Percentiles rank a stretch among this genome's conserved stretches.
Conservation (phyloP, 352 stramenopile genomes). For the Phytopythium litorale region DNA sequence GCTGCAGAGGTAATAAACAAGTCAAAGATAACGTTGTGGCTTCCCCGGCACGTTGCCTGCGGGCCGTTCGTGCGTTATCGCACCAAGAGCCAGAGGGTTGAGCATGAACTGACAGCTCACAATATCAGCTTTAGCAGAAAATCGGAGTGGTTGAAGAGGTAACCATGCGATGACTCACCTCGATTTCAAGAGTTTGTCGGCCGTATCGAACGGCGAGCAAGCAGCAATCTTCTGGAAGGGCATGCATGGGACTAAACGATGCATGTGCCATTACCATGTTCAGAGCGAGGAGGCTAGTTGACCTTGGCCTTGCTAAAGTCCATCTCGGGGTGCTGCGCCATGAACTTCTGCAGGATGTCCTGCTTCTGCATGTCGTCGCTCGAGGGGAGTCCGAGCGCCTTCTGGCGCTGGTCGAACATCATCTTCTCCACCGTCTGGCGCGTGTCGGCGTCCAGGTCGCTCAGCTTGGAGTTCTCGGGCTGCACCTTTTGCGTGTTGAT, state of each 20-base stretch:
- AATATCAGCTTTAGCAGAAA: too few relatives aligned
- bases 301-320: conserved; percentile 99
- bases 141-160: too few relatives aligned
- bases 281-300: conserved; percentile 44
- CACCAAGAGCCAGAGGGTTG: too few relatives aligned
- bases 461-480: conserved; percentile 98
- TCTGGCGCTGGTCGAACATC: conserved; percentile 98
- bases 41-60: too few relatives aligned
- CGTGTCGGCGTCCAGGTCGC: conserved; percentile 97
- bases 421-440: conserved; percentile 99
- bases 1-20: too few relatives aligned
- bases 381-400: conserved; percentile 95
- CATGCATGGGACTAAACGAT: background rate
- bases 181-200: too few relatives aligned
- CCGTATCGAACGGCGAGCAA: too few relatives aligned
- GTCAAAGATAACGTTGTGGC: too few relatives aligned
- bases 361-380: conserved; percentile 98
- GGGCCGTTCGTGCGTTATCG: too few relatives aligned
- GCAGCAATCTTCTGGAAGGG: too few relatives aligned
- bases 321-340: conserved; percentile 98
- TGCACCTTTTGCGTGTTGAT: conserved; percentile 99
- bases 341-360: conserved; percentile 99
- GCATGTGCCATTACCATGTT: background rate
- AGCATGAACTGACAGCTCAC: too few relatives aligned
- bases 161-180: too few relatives aligned